Base-by-base conservation (phyloP, 1,284 basidiomycete genomes). In the Apiotrichum laibachii region DNA sequence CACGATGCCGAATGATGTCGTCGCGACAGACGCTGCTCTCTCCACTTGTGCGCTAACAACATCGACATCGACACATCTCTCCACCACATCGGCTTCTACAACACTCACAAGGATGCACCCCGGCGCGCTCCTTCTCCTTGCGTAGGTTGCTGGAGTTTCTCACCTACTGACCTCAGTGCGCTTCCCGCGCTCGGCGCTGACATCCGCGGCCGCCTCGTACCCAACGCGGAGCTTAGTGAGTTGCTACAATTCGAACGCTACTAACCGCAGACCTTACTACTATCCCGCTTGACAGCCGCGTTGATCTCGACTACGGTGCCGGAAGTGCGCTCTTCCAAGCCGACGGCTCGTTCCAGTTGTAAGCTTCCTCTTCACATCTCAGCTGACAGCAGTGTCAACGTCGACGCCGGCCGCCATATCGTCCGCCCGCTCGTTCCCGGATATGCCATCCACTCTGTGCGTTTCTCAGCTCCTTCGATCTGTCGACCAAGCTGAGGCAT, bases 341-440 rank as follows among this genome's bases (percentile, higher is more conserved):
- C 37, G 73, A 75, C 52, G 75, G 75, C 2, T 62, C 63, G 18
- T 77, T 75, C 55, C 61, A 64, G 31, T 33, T 76, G 72, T 73
- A 53, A 48, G 73, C 45, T 31, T 11, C 1, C 22, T 47, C 5
- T n/a, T n/a, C 16, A 40, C 19, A 6, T 5, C 8, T 10, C n/a
- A 31, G 39, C 45, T 49, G 47, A 43, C 50, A 42, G 16, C 26
- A 70, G 71, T n/a, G 43, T 37, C 18, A 60, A 65, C 40, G 67
- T 77, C 0, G 26, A 59, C 1, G 62, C 69, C 10, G 76, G 76
- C 12, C 59, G 58, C 37, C 68, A 77, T 49, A 56, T 72, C n/a
- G 56, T 76, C 5, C 66, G 69, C 22, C 61, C 72, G 12, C 52
- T 71, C 10, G 61, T 72, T 5, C 68, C 69, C 7, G 71, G 71